Base-by-base conservation (phyloP, 305 asterid species). In the Lippia alba region DNA sequence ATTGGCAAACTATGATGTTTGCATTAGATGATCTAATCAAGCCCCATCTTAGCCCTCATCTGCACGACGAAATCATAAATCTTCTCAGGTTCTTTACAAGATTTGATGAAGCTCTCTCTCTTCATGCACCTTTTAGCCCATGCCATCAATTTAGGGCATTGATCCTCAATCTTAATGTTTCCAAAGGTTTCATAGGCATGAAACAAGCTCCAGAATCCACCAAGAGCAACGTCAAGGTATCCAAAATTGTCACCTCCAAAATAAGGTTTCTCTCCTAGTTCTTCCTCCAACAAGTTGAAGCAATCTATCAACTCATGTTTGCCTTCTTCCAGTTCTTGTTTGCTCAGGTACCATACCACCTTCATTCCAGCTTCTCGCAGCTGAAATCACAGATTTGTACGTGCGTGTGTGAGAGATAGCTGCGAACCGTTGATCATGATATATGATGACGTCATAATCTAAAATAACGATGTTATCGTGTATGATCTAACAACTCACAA, bases 241-340 rank as follows among this genome's bases (percentile, higher is more conserved):
- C 83, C 83, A 59, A 82, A 76, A 0, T 4, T 64, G 6, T 79
- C 78, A 6, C 86, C 83, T 20, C 81, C 79, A 68, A 78, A 78
- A 16, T 59, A 81, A 17, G 79, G 64, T 39, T 66, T 41, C 8
- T 78, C 75, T 16, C 81, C 79, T 0, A 81, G 70, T 51, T 46
- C 79, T 34, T 54, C 77, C 36, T 81, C 77, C 46, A 78, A 5
- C 30, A 55, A 56, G 16, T 79, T 76, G 2, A 79, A 62, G 56
- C 6, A 0, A 39, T 70, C 76, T 12, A 68, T 58, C 44, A 75
- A 18, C 0, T 79, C 80, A 14, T 67, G 67, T 56, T 56, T 69
- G n/a, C 19, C 76, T n/a, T 60, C 67, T 56, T 69, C 76, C 0
- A 12, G 39, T 30, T 64, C 79, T 32, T 65, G 76, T 44, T 63